Evolutionary conservation across 2,329 filamentous ascomycete species (phyloP), one percentile per base, ranked within the genome.

Genomic region (Aspergillus sergii): DNA sequence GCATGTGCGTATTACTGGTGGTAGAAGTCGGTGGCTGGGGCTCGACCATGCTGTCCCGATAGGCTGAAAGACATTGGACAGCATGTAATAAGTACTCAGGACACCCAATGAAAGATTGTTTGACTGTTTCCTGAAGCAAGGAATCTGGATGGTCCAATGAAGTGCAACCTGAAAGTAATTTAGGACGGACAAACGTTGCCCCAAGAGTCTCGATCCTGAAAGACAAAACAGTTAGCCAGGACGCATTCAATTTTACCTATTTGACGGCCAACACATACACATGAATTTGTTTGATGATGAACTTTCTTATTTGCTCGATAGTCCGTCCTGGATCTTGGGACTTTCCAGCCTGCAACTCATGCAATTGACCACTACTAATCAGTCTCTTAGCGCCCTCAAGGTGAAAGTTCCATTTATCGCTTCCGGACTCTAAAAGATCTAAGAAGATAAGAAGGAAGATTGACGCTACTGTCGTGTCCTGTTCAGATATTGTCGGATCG

Each of bases 61-160:
- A 68, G 14, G 65, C 60, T 0, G 74, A 74, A 11, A 76, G 59
- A 19, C 55, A 68, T 60, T 72, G 73, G 2, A 76, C 71, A 9
- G 70, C 71, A 32, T 65, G 69, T 3, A 77, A 58, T 1, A 78
- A 64, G 53, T 74, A 75, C 36, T 72, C 74, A 0, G 76, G 76
- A 48, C 76, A 78, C 10, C 76, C 76, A 16, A 78, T 73, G 50
- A 78, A 78, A 1, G 76, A 77, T 28, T 71, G 62, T 48, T 78
- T 74, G 3, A 76, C 69, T 1, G 64, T 66, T 58, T 77, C 74
- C 51, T 70, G 62, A 4, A 59, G 59, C n/a, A 67, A 64, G 4
- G 58, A 36, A 4, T 59, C 63, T 26, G 66, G 60, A 19, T 66
- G 51, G 2, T 68, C 67, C 3, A 68, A 43, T 2, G 64, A 62